Base-by-base conservation (phyloP, 2,329 filamentous ascomycete genomes). In the Seiridium cupressi region DNA sequence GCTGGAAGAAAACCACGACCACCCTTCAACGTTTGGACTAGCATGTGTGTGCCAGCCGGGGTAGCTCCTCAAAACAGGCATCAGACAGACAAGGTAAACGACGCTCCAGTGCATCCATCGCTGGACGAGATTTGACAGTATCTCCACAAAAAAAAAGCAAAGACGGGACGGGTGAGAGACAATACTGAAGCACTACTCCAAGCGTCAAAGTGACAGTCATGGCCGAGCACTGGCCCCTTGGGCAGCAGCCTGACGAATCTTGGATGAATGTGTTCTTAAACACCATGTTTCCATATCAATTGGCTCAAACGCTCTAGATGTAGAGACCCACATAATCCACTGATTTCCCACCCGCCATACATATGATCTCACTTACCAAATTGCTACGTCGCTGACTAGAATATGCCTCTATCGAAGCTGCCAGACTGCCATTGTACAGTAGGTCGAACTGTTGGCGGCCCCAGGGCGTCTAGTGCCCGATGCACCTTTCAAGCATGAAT, bases 61-160 rank as follows among this genome's bases (percentile, higher is more conserved):
- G 72, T 68, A 72, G 64, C 59, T 59, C 69, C 69, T 72, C 74
- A 70, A 79, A 76, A 79, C 77, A 79, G 74, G 75, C 73, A 77
- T 79, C 77, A 79, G 77, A 78, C 77, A 72, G 66, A 71, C 64
- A 66, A 70, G 65, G 64, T 61, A 63, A 65, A 66, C 61, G 48
- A 60, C 65, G 61, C 66, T 62, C 63, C 60, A 61, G 62, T 36
- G 49, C 18, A 54, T 32, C 42, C 36, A n/a, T 9, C 26, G 42
- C 18, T 57, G 35, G 54, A 36, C 5, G 35, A 57, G 32, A 48
- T 13, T 57, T 36, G 51, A 51, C 13, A 31, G n/a, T n/a, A 36
- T 63, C 66, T 66, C 64, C 64, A 67, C 66, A 53, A 53, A 53
- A 53, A 53, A 36, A n/a, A 53, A 53, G 13, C 38, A 42, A 36